Evolutionary conservation across 1,139 yeast species (phyloP).

Genomic region (Blastobotrys persicus): DNA sequence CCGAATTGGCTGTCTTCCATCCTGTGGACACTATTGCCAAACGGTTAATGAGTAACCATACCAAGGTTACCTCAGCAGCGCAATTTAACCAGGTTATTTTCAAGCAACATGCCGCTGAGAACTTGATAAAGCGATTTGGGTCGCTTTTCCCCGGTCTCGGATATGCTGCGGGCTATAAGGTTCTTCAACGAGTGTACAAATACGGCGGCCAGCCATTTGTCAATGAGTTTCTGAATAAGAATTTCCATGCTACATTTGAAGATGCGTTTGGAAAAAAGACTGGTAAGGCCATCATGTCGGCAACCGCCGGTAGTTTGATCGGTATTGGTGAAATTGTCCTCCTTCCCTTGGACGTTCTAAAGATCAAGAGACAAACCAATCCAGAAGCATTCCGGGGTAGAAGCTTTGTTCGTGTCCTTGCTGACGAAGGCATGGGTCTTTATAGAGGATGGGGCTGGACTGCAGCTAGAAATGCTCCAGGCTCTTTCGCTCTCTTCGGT

Average conservation of each 20-base stretch:
- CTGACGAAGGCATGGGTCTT: conserved; percentile 89
- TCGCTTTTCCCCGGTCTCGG: conserved; percentile 97
- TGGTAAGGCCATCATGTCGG: conserved; percentile 94
- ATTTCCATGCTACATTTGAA: conserved; percentile 71
- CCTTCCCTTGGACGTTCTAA: conserved; percentile 91
- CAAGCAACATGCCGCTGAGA: conserved; percentile 72
- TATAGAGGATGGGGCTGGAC: conserved; percentile 99
- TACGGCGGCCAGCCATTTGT: conserved; percentile 99
- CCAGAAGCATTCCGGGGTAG: conserved; percentile 98
- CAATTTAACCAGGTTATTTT: conserved; percentile 85
- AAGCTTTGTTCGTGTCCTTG: conserved; percentile 80
- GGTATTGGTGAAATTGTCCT: conserved; percentile 98
- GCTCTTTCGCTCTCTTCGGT: conserved; percentile 95
- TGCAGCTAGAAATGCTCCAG: conserved; percentile 99
- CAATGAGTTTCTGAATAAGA: conserved; percentile 79
- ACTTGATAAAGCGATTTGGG: conserved; percentile 66
- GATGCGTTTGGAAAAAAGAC: conserved; percentile 83
- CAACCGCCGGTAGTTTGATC: conserved; percentile 94
- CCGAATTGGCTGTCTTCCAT: conserved; percentile 95
- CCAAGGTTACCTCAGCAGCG: conserved; percentile 55
- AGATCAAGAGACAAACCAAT: conserved; percentile 98
- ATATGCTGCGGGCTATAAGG: conserved; percentile 96
- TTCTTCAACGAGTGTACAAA: conserved; percentile 95
- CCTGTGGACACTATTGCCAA: conserved; percentile 98
- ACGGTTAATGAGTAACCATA: conserved; percentile 94